phyloP scores from a whole-genome alignment of 345 rosid genomes.

The Passiflora organensis region DNA sequence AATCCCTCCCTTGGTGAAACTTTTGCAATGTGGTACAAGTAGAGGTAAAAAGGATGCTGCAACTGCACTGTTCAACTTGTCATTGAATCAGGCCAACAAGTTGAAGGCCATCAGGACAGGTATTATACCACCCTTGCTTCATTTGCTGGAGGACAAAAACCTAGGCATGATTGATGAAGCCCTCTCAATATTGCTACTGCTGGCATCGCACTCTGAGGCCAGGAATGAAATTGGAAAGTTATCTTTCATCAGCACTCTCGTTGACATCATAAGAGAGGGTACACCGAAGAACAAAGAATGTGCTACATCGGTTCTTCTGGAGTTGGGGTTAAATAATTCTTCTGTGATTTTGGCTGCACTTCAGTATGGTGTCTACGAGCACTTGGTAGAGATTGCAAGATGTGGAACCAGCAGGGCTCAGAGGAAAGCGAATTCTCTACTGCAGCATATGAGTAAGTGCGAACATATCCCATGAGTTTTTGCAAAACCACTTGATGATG shows the following conservation, averaged over 20 bases:
- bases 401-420: slow-evolving; percentile 53
- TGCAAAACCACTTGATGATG: neutral
- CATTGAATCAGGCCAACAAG: slow-evolving; percentile 51
- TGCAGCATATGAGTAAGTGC: slow-evolving; percentile 56
- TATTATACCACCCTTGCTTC: slow-evolving; percentile 40
- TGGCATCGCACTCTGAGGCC: slow-evolving; percentile 42
- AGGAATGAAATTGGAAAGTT: slow-evolving; percentile 32
- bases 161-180: slow-evolving; percentile 60
- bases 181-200: slow-evolving; percentile 51
- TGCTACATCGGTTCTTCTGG: slow-evolving; percentile 47
- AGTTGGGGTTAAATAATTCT: slow-evolving; percentile 42
- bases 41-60: slow-evolving; percentile 72
- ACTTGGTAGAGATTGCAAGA: slow-evolving; percentile 35
- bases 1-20: slow-evolving; percentile 53
- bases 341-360: slow-evolving; percentile 39
- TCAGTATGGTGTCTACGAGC: slow-evolving; percentile 55
- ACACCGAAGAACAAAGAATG: slow-evolving; percentile 68
- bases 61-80: slow-evolving; percentile 57
- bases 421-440: slow-evolving; percentile 55
- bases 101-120: slow-evolving; percentile 52
- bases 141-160: slow-evolving; percentile 38
- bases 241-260: slow-evolving; percentile 40
- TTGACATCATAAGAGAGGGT: slow-evolving; percentile 45
- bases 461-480: slow-evolving; percentile 42
- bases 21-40: slow-evolving; percentile 41